These are phyloP conservation scores for Neurospora tetraspora DNA, from an alignment of 495 filamentous ascomycete species.

Conservation along the genomic window DNA sequence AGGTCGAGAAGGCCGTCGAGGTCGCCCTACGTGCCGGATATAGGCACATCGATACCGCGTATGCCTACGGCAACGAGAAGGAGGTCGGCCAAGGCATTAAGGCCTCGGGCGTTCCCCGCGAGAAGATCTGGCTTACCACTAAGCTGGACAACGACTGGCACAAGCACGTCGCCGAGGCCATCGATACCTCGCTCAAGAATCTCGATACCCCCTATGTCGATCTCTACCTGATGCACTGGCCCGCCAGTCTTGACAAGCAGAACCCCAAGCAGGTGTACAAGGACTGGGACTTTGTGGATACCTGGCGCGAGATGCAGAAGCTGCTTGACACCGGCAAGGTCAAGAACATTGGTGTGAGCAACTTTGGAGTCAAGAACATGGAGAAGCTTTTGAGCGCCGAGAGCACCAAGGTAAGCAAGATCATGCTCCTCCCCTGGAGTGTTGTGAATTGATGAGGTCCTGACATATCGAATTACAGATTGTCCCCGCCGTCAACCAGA, in stretches of 20 bases:
- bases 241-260: constrained; percentile 38
- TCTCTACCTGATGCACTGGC: constrained; percentile 83
- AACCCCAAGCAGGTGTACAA: constrained; percentile 30
- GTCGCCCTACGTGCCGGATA: constrained; percentile 64
- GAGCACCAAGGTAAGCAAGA: constrained; percentile 28
- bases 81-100: constrained; percentile 73
- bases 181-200: constrained; percentile 57
- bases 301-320: constrained; percentile 79
- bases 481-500: constrained; percentile 80
- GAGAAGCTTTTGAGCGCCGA: constrained; percentile 56
- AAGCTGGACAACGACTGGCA: constrained; percentile 84
- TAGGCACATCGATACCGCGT: constrained; percentile 53
- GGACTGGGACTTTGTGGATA: constrained; percentile 75
- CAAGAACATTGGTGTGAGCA: constrained; percentile 72
- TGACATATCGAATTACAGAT: constrained; percentile 38
- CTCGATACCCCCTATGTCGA: constrained; percentile 72
- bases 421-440: background rate
- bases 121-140: constrained; percentile 78
- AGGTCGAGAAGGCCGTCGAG: constrained; percentile 51
- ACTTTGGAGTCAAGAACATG: constrained; percentile 61
- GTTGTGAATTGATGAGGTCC: background rate
- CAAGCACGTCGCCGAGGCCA: constrained; percentile 52
- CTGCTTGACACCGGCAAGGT: constrained; percentile 70
- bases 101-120: constrained; percentile 69
- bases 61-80: constrained; percentile 75